Evolutionary conservation across 2,329 filamentous ascomycete genomes (phyloP).

Genomic region (Stachybotrys chlorohalonatus): DNA sequence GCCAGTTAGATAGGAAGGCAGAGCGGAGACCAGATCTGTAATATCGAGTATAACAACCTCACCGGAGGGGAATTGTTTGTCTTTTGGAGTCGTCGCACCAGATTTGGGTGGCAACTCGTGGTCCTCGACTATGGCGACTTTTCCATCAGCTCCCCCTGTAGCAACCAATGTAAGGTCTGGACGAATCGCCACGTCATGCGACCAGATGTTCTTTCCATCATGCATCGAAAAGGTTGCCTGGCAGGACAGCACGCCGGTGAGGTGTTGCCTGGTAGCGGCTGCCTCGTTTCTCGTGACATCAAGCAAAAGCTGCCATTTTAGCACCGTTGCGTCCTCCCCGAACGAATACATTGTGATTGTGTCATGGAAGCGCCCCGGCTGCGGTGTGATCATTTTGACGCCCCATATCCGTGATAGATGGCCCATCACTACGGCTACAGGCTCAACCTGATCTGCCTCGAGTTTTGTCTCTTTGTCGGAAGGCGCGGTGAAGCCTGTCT

Average conservation of each 20-base stretch:
- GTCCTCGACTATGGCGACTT: constrained; percentile 41
- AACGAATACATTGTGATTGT: constrained; percentile 59
- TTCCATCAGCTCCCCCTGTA: constrained; percentile 82
- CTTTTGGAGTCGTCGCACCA: background rate
- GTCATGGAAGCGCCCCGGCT: constrained; percentile 6
- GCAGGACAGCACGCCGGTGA: constrained; percentile 34
- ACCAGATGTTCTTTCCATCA: constrained; percentile 87
- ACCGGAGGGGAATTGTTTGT: background rate
- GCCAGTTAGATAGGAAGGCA: constrained; percentile 5
- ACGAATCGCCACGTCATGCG: constrained; percentile 38
- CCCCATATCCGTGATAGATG: constrained; percentile 88
- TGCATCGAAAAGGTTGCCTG: constrained; percentile 55
- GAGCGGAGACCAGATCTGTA: constrained; percentile 18
- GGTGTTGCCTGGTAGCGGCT: background rate
- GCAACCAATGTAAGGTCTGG: constrained; percentile 37
- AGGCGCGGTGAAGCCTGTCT: constrained; percentile 52
- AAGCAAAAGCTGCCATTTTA: constrained; percentile 58
- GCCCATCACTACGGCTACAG: constrained; percentile 68
- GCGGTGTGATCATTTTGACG: constrained; percentile 52
- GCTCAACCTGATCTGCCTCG: constrained; percentile 19
- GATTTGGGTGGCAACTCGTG: background rate
- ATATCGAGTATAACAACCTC: constrained; percentile 18
- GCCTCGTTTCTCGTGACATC: constrained; percentile 1
- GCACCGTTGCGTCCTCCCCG: constrained; percentile 73
- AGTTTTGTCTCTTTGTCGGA: constrained; percentile 12